Conservation (phyloP, 352 stramenopile genomes). For the Globisporangium acanthophoron region DNA sequence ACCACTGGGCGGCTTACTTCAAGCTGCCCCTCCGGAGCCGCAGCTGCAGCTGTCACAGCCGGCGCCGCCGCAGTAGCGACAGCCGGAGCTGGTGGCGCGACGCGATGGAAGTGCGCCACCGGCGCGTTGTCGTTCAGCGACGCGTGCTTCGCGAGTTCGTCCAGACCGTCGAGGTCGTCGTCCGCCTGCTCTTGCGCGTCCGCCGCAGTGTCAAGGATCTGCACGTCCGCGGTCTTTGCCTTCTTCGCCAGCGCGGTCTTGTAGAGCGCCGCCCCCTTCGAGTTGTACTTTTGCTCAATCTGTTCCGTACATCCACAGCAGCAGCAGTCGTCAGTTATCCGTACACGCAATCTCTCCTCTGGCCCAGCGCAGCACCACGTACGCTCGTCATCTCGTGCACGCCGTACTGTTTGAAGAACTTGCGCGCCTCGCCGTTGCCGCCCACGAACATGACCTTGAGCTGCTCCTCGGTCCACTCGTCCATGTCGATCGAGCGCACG, state of each 20-base stretch:
- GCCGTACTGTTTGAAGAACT: constrained; percentile 93
- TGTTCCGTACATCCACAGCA: constrained; percentile 15
- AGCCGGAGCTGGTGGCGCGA: neutral
- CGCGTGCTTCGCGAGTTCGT: constrained; percentile 75
- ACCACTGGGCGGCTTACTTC: constrained; percentile 67
- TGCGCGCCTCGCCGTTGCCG: constrained; percentile 90
- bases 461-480: constrained; percentile 95
- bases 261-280: constrained; percentile 86
- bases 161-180: constrained; percentile 60
- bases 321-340: neutral
- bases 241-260: constrained; percentile 84
- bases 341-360: neutral
- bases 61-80: neutral
- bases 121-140: constrained; percentile 25
- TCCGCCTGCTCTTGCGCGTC: constrained; percentile 35
- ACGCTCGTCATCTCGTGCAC: constrained; percentile 85
- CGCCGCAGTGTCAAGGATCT: constrained; percentile 26
- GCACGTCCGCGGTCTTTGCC: constrained; percentile 59
- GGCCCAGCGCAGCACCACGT: constrained; percentile 6
- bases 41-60: neutral
- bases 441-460: constrained; percentile 91
- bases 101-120: constrained; percentile 47
- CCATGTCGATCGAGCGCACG: constrained; percentile 94
- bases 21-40: constrained; percentile 25
- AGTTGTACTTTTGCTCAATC: constrained; percentile 92